Base-by-base conservation (phyloP, 441 rosid species). In the Cnidoscolus chayamansa region DNA sequence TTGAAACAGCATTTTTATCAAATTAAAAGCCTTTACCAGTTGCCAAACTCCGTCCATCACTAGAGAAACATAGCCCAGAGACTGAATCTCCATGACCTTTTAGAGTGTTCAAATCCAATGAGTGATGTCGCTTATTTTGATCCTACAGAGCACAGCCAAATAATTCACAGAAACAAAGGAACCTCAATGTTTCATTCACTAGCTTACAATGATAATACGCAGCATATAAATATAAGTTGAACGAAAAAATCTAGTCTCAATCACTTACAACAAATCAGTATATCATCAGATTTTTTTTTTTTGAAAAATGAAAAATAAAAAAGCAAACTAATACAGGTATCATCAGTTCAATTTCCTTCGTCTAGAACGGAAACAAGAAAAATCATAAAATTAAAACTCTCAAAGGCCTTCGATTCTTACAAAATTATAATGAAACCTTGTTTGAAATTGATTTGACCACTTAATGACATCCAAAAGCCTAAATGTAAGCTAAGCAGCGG, bases 71-170 rank as follows among this genome's bases (percentile, higher is more conserved):
- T 15, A 96, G 81, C 4, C 88, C 96, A 0, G 86, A 81, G 67
- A 95, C 98, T 10, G 96, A 72, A 87, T 95, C 99, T 12, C 86
- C 88, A 57, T 95, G 98, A 68, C 99, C 99, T 89, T 93, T 95
- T 79, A 95, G 78, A 73, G 99, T 95, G 82, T 95, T 95, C 79
- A 95, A 81, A 84, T 90, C 98, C 84, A 96, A 82, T 13, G 90
- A 95, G 79, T 93, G 97, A 76, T 91, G 99, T 55, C 88, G 79
- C 83, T 83, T 93, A 81, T 40, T 82, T 78, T 88, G 96, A 72
- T 87, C 97, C 97, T 95, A 75, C 72, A 77, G 50, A 68, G 55
- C 81, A 80, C 31, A 65, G 61, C 12, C 56, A 73, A 70, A 43
- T 20, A 70, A 63, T 30, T 16, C 53, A 37, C 55, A 43, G 16